Base-by-base conservation (phyloP, 345 rosid species). In the Eutrema japonicum region DNA sequence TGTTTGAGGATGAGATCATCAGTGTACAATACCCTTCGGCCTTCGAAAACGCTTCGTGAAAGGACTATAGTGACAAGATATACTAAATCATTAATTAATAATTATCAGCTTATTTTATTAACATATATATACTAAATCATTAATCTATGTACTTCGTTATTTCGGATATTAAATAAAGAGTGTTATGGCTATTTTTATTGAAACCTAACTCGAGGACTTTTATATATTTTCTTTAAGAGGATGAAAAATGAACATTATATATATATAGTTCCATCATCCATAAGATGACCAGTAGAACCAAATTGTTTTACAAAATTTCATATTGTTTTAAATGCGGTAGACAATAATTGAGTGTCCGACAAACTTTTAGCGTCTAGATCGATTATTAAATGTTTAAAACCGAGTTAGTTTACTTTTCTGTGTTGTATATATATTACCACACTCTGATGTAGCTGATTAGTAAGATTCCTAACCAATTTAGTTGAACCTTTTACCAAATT, bases 1-100 rank as follows among this genome's bases (percentile, higher is more conserved):
- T 69, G 47, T 64, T 46, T 56, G 79, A 70, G 59, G 79, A 70
- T 55, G 79, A 76, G 79, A 54, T 70, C 53, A 54, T 70, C 53
- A 63, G 70, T 69, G 59, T 70, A 70, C 58, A 62, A 69, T 69
- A 68, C 45, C 45, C 75, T 53, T 69, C 75, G 57, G 64, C 45
- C 75, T 53, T 69, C 75, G 57, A 57, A 53, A 69, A 53, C 58
- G 50, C 45, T 42, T 68, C 37, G 70, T 60, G 59, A 51, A 54
- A 69, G 66, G 67, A 69, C 12, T 45, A 16, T 16, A 76, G 70
- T 57, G 32, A 6, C 16, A 32, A 32, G 54, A 62, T 10, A 48
- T 64, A 55, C 49, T 46, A 26, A 53, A 63, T 43, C 48, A 10
- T 35, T 27, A 32, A 29, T 62, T 64, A 53, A 3, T 53, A 29